A percentile compares a stretch with the other conserved stretches of the same genome.
Conservation (phyloP, 495 filamentous ascomycete species). For the Talaromyces borbonicus region DNA sequence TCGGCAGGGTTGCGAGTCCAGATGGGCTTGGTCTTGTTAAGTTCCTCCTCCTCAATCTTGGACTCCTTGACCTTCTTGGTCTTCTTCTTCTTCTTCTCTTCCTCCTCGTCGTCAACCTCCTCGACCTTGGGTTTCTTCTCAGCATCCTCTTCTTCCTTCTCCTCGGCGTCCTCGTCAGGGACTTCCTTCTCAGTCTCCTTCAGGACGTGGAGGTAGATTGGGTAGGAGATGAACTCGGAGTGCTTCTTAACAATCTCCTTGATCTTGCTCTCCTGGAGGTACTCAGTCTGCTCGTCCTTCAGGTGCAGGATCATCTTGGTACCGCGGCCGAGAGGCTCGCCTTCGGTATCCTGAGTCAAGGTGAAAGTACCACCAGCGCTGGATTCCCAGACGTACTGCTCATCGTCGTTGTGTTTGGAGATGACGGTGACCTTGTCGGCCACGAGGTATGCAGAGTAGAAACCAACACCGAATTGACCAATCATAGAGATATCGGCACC, state of each 20-base stretch:
- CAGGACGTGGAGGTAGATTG: constrained; percentile 97
- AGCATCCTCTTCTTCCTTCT: constrained; percentile 57
- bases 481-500: constrained; percentile 99
- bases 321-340: constrained; percentile 83
- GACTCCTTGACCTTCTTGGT: constrained; percentile 99
- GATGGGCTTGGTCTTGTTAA: constrained; percentile 99
- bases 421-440: constrained; percentile 91
- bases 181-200: constrained; percentile 99
- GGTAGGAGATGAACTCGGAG: constrained; percentile 99
- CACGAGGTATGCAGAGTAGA: constrained; percentile 99
- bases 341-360: constrained; percentile 80
- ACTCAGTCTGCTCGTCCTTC: constrained; percentile 98
- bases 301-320: constrained; percentile 97
- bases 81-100: constrained; percentile 86
- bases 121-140: constrained; percentile 79
- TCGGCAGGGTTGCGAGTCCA: constrained; percentile 98
- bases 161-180: constrained; percentile 90
- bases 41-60: constrained; percentile 97
- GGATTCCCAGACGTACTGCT: constrained; percentile 99
- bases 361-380: constrained; percentile 96
- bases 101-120: constrained; percentile 65
- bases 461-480: constrained; percentile 99
- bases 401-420: constrained; percentile 98
- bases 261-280: constrained; percentile 96
- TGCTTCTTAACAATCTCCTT: constrained; percentile 99